Evolutionary conservation across 257 asterid genomes (phyloP).

Genomic region (Lantana camara): DNA sequence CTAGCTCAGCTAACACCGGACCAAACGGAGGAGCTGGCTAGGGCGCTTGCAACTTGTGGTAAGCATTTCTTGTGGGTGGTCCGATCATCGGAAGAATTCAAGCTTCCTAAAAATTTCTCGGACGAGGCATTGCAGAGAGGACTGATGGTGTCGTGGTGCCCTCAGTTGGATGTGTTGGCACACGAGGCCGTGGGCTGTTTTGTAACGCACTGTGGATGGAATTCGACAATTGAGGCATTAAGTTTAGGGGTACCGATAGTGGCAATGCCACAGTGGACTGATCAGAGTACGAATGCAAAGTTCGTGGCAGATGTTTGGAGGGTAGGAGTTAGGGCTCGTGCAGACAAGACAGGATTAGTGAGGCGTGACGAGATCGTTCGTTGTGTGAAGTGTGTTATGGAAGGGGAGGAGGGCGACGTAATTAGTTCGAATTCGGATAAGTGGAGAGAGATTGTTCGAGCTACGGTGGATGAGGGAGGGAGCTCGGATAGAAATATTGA

Average conservation of each 20-base stretch:
- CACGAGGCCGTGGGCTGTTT: constrained; percentile 34
- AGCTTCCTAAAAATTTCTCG: not conserved
- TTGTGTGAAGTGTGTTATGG: constrained; percentile 28
- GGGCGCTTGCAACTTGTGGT: not conserved
- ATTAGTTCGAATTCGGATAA: constrained; percentile 19
- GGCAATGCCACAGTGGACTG: constrained; percentile 28
- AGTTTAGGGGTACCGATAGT: constrained; percentile 26
- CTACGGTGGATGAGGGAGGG: constrained; percentile 29
- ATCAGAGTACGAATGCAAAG: constrained; percentile 40
- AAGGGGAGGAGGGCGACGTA: constrained; percentile 11
- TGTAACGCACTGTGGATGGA: constrained; percentile 41
- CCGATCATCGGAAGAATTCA: not conserved
- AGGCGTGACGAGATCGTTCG: constrained; percentile 9
- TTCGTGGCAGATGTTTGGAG: constrained; percentile 34
- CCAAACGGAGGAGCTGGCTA: not conserved
- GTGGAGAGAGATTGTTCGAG: constrained; percentile 28
- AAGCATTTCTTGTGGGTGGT: not conserved
- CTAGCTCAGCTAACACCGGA: not conserved
- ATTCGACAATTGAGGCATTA: constrained; percentile 39
- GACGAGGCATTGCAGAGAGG: not conserved
- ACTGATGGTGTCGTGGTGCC: constrained; percentile 6
- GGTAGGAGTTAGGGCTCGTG: constrained; percentile 25
- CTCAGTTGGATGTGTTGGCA: constrained; percentile 7
- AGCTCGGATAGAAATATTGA: constrained; percentile 37
- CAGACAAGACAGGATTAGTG: constrained; percentile 25